Evolutionary conservation across 2,329 filamentous ascomycete species (phyloP).

Genomic region (Cercospora sp.): DNA sequence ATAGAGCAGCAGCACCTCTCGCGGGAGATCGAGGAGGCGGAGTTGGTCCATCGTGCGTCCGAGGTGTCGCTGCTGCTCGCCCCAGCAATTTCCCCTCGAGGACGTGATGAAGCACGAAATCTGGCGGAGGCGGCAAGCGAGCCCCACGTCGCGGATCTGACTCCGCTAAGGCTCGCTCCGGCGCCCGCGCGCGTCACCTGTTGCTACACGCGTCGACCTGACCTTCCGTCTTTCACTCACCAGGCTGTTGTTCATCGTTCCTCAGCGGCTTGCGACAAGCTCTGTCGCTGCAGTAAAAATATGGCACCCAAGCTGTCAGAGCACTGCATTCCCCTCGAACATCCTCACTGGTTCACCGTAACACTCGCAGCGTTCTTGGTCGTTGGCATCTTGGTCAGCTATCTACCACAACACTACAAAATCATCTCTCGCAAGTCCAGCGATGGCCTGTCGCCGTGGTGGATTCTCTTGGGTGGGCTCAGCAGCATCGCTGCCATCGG

Average conservation of each 20-base stretch:
- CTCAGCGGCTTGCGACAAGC: not conserved
- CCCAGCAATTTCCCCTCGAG: not conserved
- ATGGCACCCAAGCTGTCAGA: slow-evolving; percentile 18
- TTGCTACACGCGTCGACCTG: not conserved
- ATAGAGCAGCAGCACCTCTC: slow-evolving; percentile 38
- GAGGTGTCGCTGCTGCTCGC: not conserved
- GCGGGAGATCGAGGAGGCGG: slow-evolving; percentile 26
- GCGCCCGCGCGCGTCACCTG: slow-evolving; percentile 3
- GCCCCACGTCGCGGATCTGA: not conserved
- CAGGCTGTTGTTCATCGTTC: not conserved
- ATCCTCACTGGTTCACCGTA: slow-evolving; percentile 33
- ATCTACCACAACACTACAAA: slow-evolving; percentile 90
- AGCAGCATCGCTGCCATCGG: slow-evolving; percentile 82
- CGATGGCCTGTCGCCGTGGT: slow-evolving; percentile 93
- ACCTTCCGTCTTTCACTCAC: not conserved
- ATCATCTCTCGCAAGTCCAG: slow-evolving; percentile 84
- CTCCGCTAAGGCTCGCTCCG: slow-evolving; percentile 1
- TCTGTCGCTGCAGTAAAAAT: not conserved
- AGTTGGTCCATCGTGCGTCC: slow-evolving; percentile 21
- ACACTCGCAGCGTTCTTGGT: slow-evolving; percentile 62
- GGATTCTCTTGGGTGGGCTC: slow-evolving; percentile 88
- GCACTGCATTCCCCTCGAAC: slow-evolving; percentile 33
- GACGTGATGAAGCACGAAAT: not conserved
- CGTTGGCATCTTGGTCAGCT: slow-evolving; percentile 84
- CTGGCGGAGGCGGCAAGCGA: not conserved